A percentile compares a stretch with the other conserved stretches of the same genome.
Evolutionary conservation across 306 rosid species (phyloP).

Genomic region (Prunus mume): DNA sequence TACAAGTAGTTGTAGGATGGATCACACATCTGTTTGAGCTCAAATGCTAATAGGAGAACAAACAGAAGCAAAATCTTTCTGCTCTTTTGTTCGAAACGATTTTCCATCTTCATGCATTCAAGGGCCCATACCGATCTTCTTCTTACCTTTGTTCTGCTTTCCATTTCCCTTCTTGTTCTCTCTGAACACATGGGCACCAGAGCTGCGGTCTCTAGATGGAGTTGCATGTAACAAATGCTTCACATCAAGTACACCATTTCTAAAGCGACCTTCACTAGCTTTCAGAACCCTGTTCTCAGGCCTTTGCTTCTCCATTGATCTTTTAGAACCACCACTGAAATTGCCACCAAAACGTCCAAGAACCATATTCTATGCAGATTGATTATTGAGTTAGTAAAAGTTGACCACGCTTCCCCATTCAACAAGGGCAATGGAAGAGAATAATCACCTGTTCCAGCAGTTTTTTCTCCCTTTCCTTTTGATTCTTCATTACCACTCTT

Average conservation of each 20-base stretch:
- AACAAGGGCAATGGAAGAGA: neutral
- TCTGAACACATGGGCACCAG: constrained; percentile 17
- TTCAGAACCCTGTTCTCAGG: constrained; percentile 53
- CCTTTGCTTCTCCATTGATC: constrained; percentile 43
- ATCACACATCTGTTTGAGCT: neutral
- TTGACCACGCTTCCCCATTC: neutral
- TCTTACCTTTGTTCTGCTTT: constrained; percentile 32
- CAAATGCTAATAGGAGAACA: neutral
- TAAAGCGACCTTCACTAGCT: constrained; percentile 62
- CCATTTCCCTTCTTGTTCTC: constrained; percentile 37
- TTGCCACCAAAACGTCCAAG: constrained; percentile 54
- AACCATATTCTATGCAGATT: constrained; percentile 36
- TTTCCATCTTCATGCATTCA: constrained; percentile 1
- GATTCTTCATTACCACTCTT: constrained; percentile 69
- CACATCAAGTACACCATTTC: constrained; percentile 72
- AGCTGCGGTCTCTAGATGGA: constrained; percentile 31
- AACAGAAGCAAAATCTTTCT: neutral
- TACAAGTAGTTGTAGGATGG: neutral
- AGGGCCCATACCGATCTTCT: constrained; percentile 30
- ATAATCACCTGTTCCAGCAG: constrained; percentile 58
- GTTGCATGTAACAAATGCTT: constrained; percentile 54
- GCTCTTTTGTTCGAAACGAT: neutral
- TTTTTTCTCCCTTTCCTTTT: constrained; percentile 68
- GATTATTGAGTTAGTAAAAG: constrained; percentile 7
- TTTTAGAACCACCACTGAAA: constrained; percentile 35